Evolutionary conservation across 805 yeast species (phyloP), one percentile per base, ranked within the genome.

Genomic region (Candida caryicola): DNA sequence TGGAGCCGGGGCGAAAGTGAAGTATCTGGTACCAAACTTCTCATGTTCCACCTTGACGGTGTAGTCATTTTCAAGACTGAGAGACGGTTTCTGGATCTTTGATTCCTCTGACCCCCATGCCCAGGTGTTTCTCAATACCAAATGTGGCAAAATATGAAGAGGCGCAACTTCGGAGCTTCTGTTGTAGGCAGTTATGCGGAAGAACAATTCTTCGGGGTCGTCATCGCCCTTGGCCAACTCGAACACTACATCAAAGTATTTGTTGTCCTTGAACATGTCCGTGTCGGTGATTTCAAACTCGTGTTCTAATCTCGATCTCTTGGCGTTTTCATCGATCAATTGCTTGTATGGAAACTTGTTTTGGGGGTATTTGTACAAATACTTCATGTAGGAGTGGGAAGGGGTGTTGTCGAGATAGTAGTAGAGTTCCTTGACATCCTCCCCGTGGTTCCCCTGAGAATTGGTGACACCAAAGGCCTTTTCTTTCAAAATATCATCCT

Each of bases 361-460:
- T 48, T 87, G 95, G n/a, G 97, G 96, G 57, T 89, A 89, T 69
- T 90, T 90, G 75, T 89, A 89, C 41, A 87, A 71, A 51, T 82
- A 87, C 68, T 90, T 89, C 85, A 87, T 84, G 64, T 88, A 89
- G 25, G 95, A 82, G 64, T 89, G 96, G 4, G 96, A 76, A 5
- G 97, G 97, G 9, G 95, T 85, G 63, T 87, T 89, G 64, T 89
- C 97, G 44, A 89, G 71, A 55, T 89, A 88, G 57, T 79, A 89
- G 58, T 85, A 85, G 48, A 81, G 60, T 55, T 85, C 95, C 64
- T 89, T 89, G 43, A 87, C 96, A 59, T 89, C 97, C 58, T 89
- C 97, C 39, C 97, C 97, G 60, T 89, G 97, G 59, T 90, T 90
- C 9, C 96, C 97, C 58, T 89, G 90, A 10, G 86, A 88, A 36